These are phyloP conservation scores for Vitis rupestris DNA, from an alignment of 164 flowering plant genomes.

Conservation along the genomic window DNA sequence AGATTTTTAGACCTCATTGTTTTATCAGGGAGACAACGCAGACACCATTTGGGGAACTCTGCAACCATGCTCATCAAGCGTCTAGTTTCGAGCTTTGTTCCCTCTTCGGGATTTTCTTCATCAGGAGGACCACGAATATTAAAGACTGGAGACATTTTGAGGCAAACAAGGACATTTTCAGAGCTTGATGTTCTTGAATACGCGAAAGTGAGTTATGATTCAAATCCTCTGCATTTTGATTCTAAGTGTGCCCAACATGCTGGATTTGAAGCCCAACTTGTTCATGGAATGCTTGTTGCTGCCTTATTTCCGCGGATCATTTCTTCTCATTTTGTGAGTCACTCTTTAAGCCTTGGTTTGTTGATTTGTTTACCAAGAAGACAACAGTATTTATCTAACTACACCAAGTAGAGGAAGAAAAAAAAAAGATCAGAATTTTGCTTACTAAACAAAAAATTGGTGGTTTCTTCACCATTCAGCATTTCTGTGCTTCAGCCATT, in stretches of 20 bases:
- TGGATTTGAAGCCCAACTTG: slow-evolving; percentile 62
- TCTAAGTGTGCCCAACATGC: slow-evolving; percentile 43
- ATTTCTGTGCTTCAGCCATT: background rate
- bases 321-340: slow-evolving; percentile 72
- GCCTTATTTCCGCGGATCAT: slow-evolving; percentile 72
- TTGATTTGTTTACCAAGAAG: background rate
- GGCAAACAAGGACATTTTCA: slow-evolving; percentile 43
- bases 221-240: slow-evolving; percentile 74
- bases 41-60: background rate
- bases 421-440: background rate
- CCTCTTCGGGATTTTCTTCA: slow-evolving; percentile 27
- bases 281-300: slow-evolving; percentile 92
- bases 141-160: slow-evolving; percentile 55
- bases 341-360: background rate
- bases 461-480: background rate
- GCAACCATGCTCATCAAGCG: slow-evolving; percentile 20
- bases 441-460: too few relatives aligned
- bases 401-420: background rate
- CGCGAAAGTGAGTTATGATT: slow-evolving; percentile 57
- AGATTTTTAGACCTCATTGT: background rate
- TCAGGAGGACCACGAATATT: slow-evolving; percentile 32
- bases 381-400: background rate
- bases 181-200: slow-evolving; percentile 50
- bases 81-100: slow-evolving; percentile 10
- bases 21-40: background rate